Percentiles rank a stretch among this genome's conserved stretches.
These are phyloP conservation scores for Hypoxylon sp. DNA, from an alignment of 2,329 filamentous ascomycete species.

Conservation along the genomic window DNA sequence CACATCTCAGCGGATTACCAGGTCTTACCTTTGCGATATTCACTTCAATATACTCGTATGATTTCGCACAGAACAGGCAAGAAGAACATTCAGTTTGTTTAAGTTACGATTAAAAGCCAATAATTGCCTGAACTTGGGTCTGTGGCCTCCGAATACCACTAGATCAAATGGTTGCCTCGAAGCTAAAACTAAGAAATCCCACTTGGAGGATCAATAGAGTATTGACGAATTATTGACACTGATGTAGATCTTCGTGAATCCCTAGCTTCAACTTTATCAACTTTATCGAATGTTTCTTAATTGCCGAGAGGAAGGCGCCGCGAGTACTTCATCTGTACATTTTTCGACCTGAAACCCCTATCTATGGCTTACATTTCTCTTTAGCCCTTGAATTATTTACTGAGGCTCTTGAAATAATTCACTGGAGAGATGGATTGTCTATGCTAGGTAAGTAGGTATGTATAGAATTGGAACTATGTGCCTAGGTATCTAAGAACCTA, in stretches of 20 bases:
- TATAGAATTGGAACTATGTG: too few species aligned
- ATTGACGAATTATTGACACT: neutral
- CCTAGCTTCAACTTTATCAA: neutral
- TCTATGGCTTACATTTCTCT: too few species aligned
- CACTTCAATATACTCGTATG: neutral
- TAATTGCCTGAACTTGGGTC: neutral
- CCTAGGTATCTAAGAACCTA: too few species aligned
- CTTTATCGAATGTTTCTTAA: too few species aligned
- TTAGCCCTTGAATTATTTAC: too few species aligned
- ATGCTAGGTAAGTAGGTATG: too few species aligned
- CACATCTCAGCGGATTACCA: neutral
- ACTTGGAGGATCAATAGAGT: neutral
- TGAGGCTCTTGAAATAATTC: too few species aligned
- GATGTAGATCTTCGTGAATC: neutral
- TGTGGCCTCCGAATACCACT: neutral
- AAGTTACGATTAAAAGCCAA: neutral
- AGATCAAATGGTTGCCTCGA: neutral
- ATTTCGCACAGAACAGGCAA: neutral
- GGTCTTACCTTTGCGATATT: neutral
- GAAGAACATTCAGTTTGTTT: neutral
- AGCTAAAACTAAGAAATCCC: neutral
- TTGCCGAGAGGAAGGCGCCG: neutral
- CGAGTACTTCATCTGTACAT: too few species aligned
- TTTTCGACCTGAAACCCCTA: neutral
- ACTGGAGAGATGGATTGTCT: too few species aligned